phyloP scores from a whole-genome alignment of 495 filamentous ascomycete species.

The Antarctomyces pellizariae region DNA sequence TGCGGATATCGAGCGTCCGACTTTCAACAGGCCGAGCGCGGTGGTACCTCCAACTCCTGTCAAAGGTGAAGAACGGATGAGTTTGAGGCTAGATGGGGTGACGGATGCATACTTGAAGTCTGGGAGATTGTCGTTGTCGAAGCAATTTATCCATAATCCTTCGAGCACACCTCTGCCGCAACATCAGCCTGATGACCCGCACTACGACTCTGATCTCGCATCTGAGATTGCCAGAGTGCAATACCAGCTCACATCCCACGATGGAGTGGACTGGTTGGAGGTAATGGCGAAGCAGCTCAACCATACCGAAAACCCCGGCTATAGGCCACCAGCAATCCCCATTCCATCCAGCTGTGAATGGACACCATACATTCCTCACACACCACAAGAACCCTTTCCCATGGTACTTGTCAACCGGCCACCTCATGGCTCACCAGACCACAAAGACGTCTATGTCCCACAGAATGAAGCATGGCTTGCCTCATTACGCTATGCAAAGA shows the following conservation, averaged over 20 bases:
- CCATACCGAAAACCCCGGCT: slow-evolving; percentile 28
- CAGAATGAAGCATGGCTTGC: slow-evolving; percentile 55
- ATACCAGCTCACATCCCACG: slow-evolving; percentile 21
- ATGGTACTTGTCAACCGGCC: slow-evolving; percentile 49
- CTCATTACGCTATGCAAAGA: slow-evolving; percentile 34
- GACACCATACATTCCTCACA: slow-evolving; percentile 36
- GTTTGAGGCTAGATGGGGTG: too few species aligned
- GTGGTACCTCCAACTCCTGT: too few species aligned
- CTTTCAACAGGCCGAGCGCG: too few species aligned
- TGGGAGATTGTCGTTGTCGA: too few species aligned
- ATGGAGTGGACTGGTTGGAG: slow-evolving; percentile 26
- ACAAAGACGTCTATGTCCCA: slow-evolving; percentile 32
- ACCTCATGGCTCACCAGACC: slow-evolving; percentile 38
- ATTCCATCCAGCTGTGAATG: slow-evolving; percentile 25
- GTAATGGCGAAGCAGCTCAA: slow-evolving; percentile 40
- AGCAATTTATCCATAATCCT: slow-evolving; percentile 12
- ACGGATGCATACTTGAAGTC: too few species aligned
- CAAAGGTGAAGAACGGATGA: too few species aligned
- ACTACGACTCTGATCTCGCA: slow-evolving; percentile 36
- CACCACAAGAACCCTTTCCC: slow-evolving; percentile 30
- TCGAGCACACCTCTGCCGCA: slow-evolving; percentile 19
- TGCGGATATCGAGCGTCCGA: too few species aligned
- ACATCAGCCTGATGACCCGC: slow-evolving; percentile 30
- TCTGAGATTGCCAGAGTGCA: slow-evolving; percentile 37
- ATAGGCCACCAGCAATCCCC: slow-evolving; percentile 28